Evolutionary conservation across 148 eudicot genomes (phyloP).

Genomic region (Talinum fruticosum): DNA sequence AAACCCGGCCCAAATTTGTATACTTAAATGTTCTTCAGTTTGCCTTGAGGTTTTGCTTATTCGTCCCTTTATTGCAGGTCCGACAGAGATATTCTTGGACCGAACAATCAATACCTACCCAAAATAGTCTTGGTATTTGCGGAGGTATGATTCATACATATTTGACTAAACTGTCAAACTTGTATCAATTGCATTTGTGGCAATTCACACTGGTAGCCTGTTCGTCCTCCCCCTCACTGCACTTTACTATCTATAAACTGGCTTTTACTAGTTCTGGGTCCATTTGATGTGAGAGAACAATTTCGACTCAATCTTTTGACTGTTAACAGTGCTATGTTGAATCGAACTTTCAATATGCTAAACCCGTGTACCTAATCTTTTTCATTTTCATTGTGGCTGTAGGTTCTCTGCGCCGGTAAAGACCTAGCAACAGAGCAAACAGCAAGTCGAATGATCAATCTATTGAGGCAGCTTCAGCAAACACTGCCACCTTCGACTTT

Average conservation of each 20-base stretch:
- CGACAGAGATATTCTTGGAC: slow-evolving; percentile 39
- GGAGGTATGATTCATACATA: slow-evolving; percentile 31
- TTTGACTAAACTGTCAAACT: neutral
- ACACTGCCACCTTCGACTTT: slow-evolving; percentile 40
- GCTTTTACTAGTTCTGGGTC: too few relatives aligned
- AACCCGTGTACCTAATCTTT: neutral
- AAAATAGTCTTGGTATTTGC: slow-evolving; percentile 43
- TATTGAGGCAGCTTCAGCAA: slow-evolving; percentile 44
- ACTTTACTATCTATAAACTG: neutral
- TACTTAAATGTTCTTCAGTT: neutral
- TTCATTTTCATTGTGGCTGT: neutral
- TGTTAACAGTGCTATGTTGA: too few relatives aligned
- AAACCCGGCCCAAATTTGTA: neutral
- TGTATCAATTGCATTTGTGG: neutral
- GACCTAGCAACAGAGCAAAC: slow-evolving; percentile 46
- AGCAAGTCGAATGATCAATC: slow-evolving; percentile 37
- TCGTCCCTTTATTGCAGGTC: slow-evolving; percentile 33
- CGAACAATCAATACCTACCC: slow-evolving; percentile 38
- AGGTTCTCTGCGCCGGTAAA: slow-evolving; percentile 42
- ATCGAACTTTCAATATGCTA: too few relatives aligned
- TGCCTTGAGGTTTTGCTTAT: neutral
- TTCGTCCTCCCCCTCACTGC: neutral
- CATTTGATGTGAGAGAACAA: too few relatives aligned
- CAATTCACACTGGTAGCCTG: neutral
- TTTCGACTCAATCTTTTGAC: too few relatives aligned